These are phyloP conservation scores for Hibiscus syriacus DNA, from an alignment of 345 rosid genomes.

Conservation along the genomic window DNA sequence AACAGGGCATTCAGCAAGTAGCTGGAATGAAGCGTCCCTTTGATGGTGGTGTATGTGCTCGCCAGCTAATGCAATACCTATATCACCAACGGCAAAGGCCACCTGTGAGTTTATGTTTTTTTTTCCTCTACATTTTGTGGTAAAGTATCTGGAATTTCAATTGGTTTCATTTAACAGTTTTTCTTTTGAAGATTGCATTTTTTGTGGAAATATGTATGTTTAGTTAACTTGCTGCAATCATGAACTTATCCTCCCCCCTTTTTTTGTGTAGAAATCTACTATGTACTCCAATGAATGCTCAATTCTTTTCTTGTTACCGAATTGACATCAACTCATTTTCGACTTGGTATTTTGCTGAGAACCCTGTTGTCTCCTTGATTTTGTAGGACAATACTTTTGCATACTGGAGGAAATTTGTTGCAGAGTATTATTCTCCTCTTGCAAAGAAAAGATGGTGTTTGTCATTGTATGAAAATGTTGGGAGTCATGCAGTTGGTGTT, in stretches of 20 bases:
- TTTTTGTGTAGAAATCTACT: background rate
- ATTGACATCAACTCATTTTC: background rate
- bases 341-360: slow-evolving; percentile 6
- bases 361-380: slow-evolving; percentile 18
- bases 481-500: slow-evolving; percentile 90
- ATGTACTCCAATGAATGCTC: background rate
- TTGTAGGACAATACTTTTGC: slow-evolving; percentile 77
- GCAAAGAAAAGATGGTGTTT: slow-evolving; percentile 99
- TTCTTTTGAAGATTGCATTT: background rate
- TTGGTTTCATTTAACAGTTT: background rate
- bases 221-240: background rate
- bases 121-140: background rate
- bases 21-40: slow-evolving; percentile 46
- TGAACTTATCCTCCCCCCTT: background rate
- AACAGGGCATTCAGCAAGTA: slow-evolving; percentile 63
- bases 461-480: slow-evolving; percentile 80
- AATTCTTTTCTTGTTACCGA: background rate
- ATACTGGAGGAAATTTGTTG: slow-evolving; percentile 92
- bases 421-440: slow-evolving; percentile 90
- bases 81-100: slow-evolving; percentile 93
- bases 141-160: background rate
- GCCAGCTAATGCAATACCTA: slow-evolving; percentile 90
- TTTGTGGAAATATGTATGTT: background rate
- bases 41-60: slow-evolving; percentile 82
- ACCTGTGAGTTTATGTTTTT: slow-evolving; percentile 42